These are phyloP conservation scores for Candida morakotiae DNA, from an alignment of 805 yeast species.

Conservation along the genomic window DNA sequence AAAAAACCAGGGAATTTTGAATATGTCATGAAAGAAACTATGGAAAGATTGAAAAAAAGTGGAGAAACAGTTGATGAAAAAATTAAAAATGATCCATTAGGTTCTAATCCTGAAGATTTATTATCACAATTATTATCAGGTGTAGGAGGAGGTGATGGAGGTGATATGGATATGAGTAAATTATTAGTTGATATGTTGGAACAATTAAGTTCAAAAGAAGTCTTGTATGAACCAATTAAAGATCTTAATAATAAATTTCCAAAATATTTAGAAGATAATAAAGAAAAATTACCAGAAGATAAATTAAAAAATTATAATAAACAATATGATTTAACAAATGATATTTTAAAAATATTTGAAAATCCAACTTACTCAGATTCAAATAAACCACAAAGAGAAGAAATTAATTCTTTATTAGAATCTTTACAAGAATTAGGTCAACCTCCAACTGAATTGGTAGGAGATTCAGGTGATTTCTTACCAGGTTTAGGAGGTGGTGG, in stretches of 20 bases:
- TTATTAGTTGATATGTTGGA: constrained; percentile 70
- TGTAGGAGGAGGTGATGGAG: constrained; percentile 32
- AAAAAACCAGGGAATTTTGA: constrained; percentile 49
- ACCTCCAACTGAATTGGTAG: constrained; percentile 74
- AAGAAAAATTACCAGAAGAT: constrained; percentile 37
- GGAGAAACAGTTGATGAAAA: constrained; percentile 67
- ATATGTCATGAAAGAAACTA: constrained; percentile 72
- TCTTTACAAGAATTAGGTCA: constrained; percentile 71
- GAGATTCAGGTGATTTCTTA: constrained; percentile 46
- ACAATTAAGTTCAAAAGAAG: constrained; percentile 79
- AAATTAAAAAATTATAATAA: constrained; percentile 51
- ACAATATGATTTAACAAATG: constrained; percentile 60
- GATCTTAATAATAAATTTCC: constrained; percentile 74
- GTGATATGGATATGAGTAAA: constrained; percentile 57
- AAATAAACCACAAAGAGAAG: constrained; percentile 39
- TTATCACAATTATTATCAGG: constrained; percentile 57
- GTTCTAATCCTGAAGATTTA: constrained; percentile 47
- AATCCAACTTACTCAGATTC: constrained; percentile 55
- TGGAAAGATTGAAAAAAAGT: constrained; percentile 73
- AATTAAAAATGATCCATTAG: constrained; percentile 41
- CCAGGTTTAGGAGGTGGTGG: constrained; percentile 33
- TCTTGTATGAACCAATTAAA: constrained; percentile 82
- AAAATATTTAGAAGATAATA: constrained; percentile 58
- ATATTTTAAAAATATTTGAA: constrained; percentile 67
- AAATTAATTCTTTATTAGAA: constrained; percentile 57